Evolutionary conservation across 768 basidiomycete genomes (phyloP).

Genomic region (Leccinum variicolor): DNA sequence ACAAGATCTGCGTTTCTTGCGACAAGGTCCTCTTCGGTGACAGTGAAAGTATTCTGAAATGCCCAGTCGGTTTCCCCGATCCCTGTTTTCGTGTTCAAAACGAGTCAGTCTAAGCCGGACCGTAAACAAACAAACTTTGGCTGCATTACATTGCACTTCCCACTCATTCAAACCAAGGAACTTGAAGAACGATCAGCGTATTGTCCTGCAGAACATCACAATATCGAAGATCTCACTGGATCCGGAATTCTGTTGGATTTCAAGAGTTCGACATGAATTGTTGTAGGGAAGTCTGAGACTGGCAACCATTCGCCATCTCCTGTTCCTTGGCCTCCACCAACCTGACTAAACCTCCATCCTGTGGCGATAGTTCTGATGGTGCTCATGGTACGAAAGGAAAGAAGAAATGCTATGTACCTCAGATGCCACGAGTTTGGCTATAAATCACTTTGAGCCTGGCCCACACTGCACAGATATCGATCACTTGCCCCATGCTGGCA

Average conservation of each 20-base stretch:
- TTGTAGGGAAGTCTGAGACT: conserved; percentile 71
- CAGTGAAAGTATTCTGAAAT: conserved; percentile 66
- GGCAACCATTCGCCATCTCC: conserved; percentile 65
- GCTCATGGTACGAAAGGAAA: conserved; percentile 14
- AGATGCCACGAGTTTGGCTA: neutral
- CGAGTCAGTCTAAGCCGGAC: neutral
- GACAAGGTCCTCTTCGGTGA: conserved; percentile 44
- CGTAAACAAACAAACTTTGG: neutral
- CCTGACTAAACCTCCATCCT: conserved; percentile 67
- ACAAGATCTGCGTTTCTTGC: conserved; percentile 64
- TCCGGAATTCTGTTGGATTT: conserved; percentile 74
- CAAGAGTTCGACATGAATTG: conserved; percentile 83
- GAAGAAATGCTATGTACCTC: neutral
- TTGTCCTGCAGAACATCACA: neutral
- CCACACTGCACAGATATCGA: neutral
- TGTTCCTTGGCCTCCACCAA: conserved; percentile 57
- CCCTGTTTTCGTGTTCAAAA: conserved; percentile 48
- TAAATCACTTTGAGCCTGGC: too few species aligned
- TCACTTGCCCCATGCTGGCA: conserved; percentile 3
- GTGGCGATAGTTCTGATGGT: conserved; percentile 30
- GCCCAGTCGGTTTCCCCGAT: conserved; percentile 84
- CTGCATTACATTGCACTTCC: conserved; percentile 79
- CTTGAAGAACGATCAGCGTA: conserved; percentile 35
- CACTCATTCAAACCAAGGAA: conserved; percentile 79
- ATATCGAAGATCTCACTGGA: conserved; percentile 54